Conservation (phyloP, 768 basidiomycete species). For the Collybiopsis confluens region DNA sequence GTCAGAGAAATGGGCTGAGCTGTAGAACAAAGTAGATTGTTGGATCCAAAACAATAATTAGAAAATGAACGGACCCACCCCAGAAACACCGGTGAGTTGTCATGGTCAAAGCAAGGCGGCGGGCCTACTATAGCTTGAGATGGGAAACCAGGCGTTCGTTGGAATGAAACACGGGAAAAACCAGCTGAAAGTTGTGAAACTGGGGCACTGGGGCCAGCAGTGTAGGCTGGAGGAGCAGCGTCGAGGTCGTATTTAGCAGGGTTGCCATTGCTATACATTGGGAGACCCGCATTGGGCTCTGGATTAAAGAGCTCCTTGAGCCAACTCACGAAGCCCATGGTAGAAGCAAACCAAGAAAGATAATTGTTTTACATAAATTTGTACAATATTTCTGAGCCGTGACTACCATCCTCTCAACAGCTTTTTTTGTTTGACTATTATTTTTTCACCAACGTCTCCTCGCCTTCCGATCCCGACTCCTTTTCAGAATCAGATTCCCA, state of each 20-base stretch:
- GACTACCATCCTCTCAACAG: too few relatives aligned
- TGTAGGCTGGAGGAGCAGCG: background rate
- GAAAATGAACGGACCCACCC: background rate
- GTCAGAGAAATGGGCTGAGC: constrained; percentile 1
- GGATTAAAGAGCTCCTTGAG: background rate
- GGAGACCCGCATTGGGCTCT: background rate
- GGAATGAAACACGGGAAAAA: background rate
- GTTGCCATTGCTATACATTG: too few relatives aligned
- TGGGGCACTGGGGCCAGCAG: background rate
- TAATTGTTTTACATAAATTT: too few relatives aligned
- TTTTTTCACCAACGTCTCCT: too few relatives aligned
- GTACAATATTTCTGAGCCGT: too few relatives aligned
- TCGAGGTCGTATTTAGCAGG: background rate
- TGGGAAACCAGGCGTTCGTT: background rate
- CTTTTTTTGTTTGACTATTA: too few relatives aligned
- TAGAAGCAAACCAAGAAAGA: background rate
- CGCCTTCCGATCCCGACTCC: too few relatives aligned
- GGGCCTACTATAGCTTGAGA: background rate
- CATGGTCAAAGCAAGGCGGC: background rate
- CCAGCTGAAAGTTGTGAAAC: background rate
- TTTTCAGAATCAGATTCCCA: too few relatives aligned
- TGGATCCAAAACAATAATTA: background rate
- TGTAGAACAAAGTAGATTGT: too few relatives aligned
- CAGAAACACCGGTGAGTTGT: constrained; percentile 1
- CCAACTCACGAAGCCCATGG: background rate